Percentiles rank a stretch among this genome's conserved stretches.
Evolutionary conservation across 768 basidiomycete species (phyloP).

Genomic region (Gloeostereum incarnatum): DNA sequence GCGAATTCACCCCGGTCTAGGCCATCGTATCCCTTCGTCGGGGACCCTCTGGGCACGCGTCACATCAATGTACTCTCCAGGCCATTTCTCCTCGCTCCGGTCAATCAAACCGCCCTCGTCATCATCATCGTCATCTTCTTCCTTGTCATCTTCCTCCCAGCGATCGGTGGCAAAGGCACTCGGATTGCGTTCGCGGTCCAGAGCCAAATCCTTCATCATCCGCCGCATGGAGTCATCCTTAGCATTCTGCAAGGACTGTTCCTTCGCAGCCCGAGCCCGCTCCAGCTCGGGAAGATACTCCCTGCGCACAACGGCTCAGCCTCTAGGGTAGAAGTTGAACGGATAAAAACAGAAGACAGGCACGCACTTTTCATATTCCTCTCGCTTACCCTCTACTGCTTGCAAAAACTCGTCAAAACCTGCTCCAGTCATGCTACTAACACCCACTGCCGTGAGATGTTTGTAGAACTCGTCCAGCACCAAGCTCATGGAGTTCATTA

Average conservation of each 20-base stretch:
- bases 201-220: slow-evolving; percentile 69
- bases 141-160: slow-evolving; percentile 54
- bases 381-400: slow-evolving; percentile 79
- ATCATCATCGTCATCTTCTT: slow-evolving; percentile 46
- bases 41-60: slow-evolving; percentile 47
- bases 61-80: slow-evolving; percentile 70
- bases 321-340: slow-evolving; percentile 1
- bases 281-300: slow-evolving; percentile 90
- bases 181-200: slow-evolving; percentile 65
- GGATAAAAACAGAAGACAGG: slow-evolving; percentile 1
- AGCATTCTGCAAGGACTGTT: slow-evolving; percentile 50
- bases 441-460: slow-evolving; percentile 90
- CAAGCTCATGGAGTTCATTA: slow-evolving; percentile 99
- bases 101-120: slow-evolving; percentile 56
- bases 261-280: slow-evolving; percentile 53
- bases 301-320: slow-evolving; percentile 27
- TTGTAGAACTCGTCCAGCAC: slow-evolving; percentile 98
- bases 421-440: slow-evolving; percentile 92
- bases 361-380: slow-evolving; percentile 81
- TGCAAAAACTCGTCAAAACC: slow-evolving; percentile 89
- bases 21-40: slow-evolving; percentile 60
- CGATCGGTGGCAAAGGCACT: slow-evolving; percentile 41
- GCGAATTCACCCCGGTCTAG: slow-evolving; percentile 44
- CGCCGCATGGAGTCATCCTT: slow-evolving; percentile 74
- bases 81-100: slow-evolving; percentile 66